Conservation (phyloP, 139 green algal genomes). For the Zygnema circumcarinatum region DNA sequence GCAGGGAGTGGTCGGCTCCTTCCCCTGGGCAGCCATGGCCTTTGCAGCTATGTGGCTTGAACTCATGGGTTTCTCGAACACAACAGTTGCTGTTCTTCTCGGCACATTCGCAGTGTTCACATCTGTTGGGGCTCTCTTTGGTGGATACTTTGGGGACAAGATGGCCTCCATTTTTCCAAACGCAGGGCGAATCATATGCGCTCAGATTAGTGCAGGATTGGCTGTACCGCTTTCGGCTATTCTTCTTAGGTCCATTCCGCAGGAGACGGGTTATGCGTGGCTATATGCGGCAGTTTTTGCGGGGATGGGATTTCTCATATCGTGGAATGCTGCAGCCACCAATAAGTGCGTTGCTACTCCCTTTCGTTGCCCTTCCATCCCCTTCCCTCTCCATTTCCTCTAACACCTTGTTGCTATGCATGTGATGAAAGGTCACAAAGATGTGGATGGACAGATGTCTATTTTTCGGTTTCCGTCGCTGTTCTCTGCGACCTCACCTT, state of each 20-base stretch:
- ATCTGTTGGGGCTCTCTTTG: slow-evolving; percentile 70
- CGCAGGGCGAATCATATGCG: slow-evolving; percentile 48
- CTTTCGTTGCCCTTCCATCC: background rate
- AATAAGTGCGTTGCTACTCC: slow-evolving; percentile 68
- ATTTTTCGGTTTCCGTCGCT: no score
- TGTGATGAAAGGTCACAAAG: background rate
- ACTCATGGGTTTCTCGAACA: slow-evolving; percentile 81
- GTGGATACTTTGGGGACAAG: slow-evolving; percentile 74
- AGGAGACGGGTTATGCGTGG: slow-evolving; percentile 12
- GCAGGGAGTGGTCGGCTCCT: slow-evolving; percentile 85
- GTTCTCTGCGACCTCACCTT: no score
- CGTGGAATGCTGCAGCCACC: slow-evolving; percentile 69
- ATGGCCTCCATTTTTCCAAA: slow-evolving; percentile 19
- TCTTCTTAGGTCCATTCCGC: slow-evolving; percentile 57
- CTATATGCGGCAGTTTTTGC: slow-evolving; percentile 70
- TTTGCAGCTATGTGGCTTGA: slow-evolving; percentile 87
- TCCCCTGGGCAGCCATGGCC: slow-evolving; percentile 86
- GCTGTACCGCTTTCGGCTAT: slow-evolving; percentile 33
- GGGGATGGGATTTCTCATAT: slow-evolving; percentile 72
- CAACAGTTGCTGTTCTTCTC: slow-evolving; percentile 52
- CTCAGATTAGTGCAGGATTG: slow-evolving; percentile 42
- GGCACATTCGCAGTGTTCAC: slow-evolving; percentile 25
- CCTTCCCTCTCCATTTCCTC: no score
- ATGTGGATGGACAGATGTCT: no score
- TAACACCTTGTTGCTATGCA: background rate